Conservation (phyloP, 2,329 filamentous ascomycete genomes). For the Xylariomycetidae sp. region DNA sequence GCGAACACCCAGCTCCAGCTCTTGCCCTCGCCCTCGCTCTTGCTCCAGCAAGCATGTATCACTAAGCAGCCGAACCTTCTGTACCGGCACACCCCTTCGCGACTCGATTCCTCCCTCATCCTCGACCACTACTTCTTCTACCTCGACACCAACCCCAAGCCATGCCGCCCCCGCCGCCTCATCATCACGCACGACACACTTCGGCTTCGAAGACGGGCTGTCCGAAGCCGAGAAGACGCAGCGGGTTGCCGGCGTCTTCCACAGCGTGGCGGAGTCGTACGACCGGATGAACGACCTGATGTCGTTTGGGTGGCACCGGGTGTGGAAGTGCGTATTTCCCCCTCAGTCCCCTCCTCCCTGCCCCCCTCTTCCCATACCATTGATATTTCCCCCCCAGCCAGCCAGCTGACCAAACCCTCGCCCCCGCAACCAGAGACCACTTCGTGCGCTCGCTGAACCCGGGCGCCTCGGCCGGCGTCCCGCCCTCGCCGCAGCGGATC, state of each 20-base stretch:
- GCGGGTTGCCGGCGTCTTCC: conserved; percentile 81
- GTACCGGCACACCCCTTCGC: conserved; percentile 14
- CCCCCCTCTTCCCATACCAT: conserved; percentile 1
- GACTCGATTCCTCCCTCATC: conserved; percentile 14
- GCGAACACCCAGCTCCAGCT: not conserved
- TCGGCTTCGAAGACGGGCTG: conserved; percentile 76
- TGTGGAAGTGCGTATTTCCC: conserved; percentile 65
- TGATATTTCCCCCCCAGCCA: conserved; percentile 1
- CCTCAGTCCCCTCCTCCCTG: conserved; percentile 1
- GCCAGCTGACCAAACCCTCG: conserved; percentile 4
- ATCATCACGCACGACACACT: conserved; percentile 67
- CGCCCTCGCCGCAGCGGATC: conserved; percentile 58
- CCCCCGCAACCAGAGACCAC: conserved; percentile 57
- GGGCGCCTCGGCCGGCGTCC: conserved; percentile 47
- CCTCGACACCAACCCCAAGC: conserved; percentile 10
- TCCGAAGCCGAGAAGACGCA: conserved; percentile 69
- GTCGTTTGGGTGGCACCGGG: conserved; percentile 91
- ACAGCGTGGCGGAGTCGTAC: conserved; percentile 88
- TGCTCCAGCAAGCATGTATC: too few relatives aligned
- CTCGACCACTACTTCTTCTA: conserved; percentile 5
- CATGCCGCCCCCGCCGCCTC: conserved; percentile 12
- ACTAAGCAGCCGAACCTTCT: conserved; percentile 13
- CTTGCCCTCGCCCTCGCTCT: too few relatives aligned
- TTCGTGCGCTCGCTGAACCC: conserved; percentile 91
- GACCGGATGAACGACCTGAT: conserved; percentile 99